Base-by-base conservation (phyloP, 2,329 filamentous ascomycete species). In the Arthrobotrys sinensis region DNA sequence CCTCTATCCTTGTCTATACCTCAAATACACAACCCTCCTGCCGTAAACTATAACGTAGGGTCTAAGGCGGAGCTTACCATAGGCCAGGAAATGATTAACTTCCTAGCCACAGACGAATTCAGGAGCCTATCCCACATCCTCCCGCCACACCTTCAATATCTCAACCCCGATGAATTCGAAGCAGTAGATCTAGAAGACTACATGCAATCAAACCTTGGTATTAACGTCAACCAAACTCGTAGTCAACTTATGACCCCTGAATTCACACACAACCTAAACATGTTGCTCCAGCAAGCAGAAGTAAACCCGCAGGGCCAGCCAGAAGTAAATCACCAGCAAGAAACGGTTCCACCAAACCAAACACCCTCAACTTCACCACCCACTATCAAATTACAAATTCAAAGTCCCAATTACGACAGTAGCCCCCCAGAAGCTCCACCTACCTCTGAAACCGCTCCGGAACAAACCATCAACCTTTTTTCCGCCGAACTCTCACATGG, bases 161-260 rank as follows among this genome's bases (percentile, higher is more conserved):
- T 60, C 11, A 28, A 43, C 11, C 3, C 5, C 12, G 12, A 19
- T n/a, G 40, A 48, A 19, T 45, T 64, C 7, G 7, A 48, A 32
- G 14, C 24, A 5, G 14, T n/a, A 0, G 43, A 32, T 36, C 40
- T 64, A 5, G 43, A 48, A 14, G 8, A 36, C 14, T 64, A 64
- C 40, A 64, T 64, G 60, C 21, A 64, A 36, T 64, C 60, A 7
- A 64, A 48, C 5, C 14, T 64, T 14, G 60, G 60, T 14, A 46
- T 64, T 24, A 2, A 46, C 12, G 43, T 64, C 4, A 64, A 34
- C 19, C 60, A 64, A 21, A 34, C 60, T 6, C 60, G 60, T 19
- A 64, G 60, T 6, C 38, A 64, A 21, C n/a, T 64, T 2, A 64
- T 64, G 60, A 48, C 60, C 2, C 43, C 60, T 10, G 43, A 64